phyloP scores from a whole-genome alignment of 352 stramenopile genomes.

The Globisporangium yorkense region DNA sequence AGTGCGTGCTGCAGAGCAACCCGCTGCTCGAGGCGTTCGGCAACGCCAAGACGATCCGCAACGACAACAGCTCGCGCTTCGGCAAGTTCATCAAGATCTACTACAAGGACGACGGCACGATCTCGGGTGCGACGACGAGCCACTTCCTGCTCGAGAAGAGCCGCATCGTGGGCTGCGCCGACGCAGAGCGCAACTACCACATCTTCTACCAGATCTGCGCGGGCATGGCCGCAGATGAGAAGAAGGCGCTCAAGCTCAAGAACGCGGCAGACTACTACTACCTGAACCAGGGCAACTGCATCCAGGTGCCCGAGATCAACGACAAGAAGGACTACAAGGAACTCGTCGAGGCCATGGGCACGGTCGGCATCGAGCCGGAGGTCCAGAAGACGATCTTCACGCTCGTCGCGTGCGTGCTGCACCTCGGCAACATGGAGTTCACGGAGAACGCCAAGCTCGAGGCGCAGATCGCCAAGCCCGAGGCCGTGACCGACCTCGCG shows the following conservation, averaged over 20 bases:
- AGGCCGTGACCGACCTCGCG: constrained; percentile 68
- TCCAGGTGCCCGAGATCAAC: constrained; percentile 90
- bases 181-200: constrained; percentile 97
- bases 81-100: constrained; percentile 96
- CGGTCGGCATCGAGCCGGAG: constrained; percentile 85
- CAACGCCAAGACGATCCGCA: constrained; percentile 93
- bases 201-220: constrained; percentile 98
- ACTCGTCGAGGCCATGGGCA: constrained; percentile 90
- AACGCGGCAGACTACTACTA: constrained; percentile 90
- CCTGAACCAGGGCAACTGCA: constrained; percentile 92
- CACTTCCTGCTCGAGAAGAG: constrained; percentile 99
- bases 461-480: constrained; percentile 51
- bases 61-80: constrained; percentile 96
- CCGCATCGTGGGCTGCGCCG: constrained; percentile 90
- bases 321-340: constrained; percentile 94
- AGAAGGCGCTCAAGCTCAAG: constrained; percentile 77
- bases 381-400: constrained; percentile 93
- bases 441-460: constrained; percentile 84
- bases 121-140: constrained; percentile 91
- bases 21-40: constrained; percentile 90
- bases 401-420: constrained; percentile 95
- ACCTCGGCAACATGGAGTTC: constrained; percentile 96
- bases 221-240: constrained; percentile 61
- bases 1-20: constrained; percentile 91
- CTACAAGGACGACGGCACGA: constrained; percentile 88